These are phyloP conservation scores for Rhizophlyctis rosea DNA, from an alignment of 192 early-diverging fungal species.

Conservation along the genomic window DNA sequence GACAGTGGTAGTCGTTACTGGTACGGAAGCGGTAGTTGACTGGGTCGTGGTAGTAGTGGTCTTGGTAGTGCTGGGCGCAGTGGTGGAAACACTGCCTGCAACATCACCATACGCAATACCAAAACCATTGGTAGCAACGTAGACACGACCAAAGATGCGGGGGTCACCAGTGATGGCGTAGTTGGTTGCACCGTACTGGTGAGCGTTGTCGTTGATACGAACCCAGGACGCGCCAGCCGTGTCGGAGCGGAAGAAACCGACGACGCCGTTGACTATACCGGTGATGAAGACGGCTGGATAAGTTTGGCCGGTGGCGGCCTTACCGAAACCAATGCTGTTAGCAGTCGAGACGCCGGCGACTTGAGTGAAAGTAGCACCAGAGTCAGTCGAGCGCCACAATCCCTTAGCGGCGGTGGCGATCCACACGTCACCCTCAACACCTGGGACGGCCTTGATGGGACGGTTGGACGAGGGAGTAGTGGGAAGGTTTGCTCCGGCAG, in stretches of 20 bases:
- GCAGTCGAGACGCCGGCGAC: too few relatives aligned
- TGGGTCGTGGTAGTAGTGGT: too few relatives aligned
- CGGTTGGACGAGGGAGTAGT: slow-evolving; percentile 15
- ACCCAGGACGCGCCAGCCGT: slow-evolving; percentile 20
- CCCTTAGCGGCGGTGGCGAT: slow-evolving; percentile 13
- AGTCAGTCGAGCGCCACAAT: too few relatives aligned
- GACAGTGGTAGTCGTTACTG: too few relatives aligned
- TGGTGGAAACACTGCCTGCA: too few relatives aligned
- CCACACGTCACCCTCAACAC: slow-evolving; percentile 29
- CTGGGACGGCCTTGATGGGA: slow-evolving; percentile 27
- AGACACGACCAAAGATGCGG: slow-evolving; percentile 27
- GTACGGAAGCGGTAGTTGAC: too few relatives aligned
- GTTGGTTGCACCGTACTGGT: slow-evolving; percentile 27
- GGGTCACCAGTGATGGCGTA: slow-evolving; percentile 30
- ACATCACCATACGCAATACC: slow-evolving; percentile 28
- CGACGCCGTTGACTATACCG: too few relatives aligned
- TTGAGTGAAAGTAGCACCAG: too few relatives aligned
- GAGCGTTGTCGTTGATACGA: slow-evolving; percentile 28
- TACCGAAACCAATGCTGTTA: too few relatives aligned
- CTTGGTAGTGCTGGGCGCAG: too few relatives aligned
- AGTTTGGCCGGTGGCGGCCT: too few relatives aligned
- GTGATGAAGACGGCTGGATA: too few relatives aligned
- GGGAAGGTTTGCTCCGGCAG: slow-evolving; percentile 7
- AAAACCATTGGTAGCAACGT: slow-evolving; percentile 29
- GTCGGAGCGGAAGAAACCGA: slow-evolving; percentile 31